phyloP scores from a whole-genome alignment of 2,329 filamentous ascomycete genomes.

The Gaeumannomyces sp. region DNA sequence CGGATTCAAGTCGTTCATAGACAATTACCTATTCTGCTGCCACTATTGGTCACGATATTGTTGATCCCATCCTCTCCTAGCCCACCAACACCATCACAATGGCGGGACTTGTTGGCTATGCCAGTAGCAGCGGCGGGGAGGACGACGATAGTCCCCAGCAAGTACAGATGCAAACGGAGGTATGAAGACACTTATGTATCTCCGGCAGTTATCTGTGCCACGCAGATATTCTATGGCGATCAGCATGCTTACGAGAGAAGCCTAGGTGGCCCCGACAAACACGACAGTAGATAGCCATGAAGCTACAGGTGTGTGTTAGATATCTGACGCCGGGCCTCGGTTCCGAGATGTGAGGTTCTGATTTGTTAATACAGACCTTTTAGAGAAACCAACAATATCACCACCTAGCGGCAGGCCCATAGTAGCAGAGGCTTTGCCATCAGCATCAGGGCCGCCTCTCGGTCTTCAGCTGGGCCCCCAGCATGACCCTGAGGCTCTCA shows the following conservation, averaged over 20 bases:
- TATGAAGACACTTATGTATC: not conserved
- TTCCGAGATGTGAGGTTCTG: not conserved
- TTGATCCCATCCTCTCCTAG: not conserved
- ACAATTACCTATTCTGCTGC: not conserved
- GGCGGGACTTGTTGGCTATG: constrained; percentile 43
- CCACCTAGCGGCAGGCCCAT: not conserved
- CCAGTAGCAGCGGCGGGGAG: constrained; percentile 48
- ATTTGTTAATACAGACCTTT: not conserved
- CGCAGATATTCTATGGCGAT: not conserved
- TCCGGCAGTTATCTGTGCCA: not conserved
- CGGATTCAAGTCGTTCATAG: not conserved
- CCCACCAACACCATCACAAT: constrained; percentile 18
- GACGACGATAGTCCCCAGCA: constrained; percentile 24
- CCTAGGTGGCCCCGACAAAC: not conserved
- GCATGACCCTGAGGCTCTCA: constrained; percentile 5
- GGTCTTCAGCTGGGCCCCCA: not conserved
- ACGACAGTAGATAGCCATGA: not conserved
- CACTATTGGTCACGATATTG: not conserved
- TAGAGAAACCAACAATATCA: not conserved
- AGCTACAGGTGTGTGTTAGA: not conserved
- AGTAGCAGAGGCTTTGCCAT: not conserved
- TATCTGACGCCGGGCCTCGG: not conserved
- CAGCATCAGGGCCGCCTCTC: not conserved
- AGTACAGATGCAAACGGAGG: not conserved
- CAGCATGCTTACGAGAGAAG: not conserved